Evolutionary conservation across 2,329 filamentous ascomycete genomes (phyloP), one percentile per base, ranked within the genome.

Genomic region (Raffaelea arxii): DNA sequence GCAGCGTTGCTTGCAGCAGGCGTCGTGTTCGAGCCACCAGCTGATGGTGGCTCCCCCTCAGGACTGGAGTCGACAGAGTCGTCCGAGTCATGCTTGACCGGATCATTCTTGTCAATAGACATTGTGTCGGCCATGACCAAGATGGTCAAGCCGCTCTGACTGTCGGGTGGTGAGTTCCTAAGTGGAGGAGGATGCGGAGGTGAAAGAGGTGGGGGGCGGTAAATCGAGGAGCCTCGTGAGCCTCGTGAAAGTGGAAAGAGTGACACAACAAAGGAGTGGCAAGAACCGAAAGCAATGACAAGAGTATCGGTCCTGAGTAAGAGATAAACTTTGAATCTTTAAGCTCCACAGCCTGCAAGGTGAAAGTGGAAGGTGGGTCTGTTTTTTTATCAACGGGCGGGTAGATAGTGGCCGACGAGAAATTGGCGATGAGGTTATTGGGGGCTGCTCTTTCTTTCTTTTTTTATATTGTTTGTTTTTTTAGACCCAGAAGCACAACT

Each of bases 71-170:
- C 74, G 58, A 72, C 65, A 46, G 78, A 82, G 51, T 81, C 79
- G 49, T 80, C 77, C 51, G 74, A 77, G 52, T 78, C 75, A 52
- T 80, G 75, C 62, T 75, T 72, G 56, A 65, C 62, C 47, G 64
- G 65, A 61, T 72, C 74, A 65, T 76, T 75, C 62, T 75, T 72
- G 61, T 82, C 77, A 63, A 82, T 77, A 55, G 78, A 81, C 79
- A 82, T 83, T 56, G 70, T 77, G 65, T 80, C 77, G 66, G 76
- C 75, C 77, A 82, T 82, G 62, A 69, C 71, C 69, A 63, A 59
- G 53, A 48, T 51, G 47, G 47, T 51, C 53, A 55, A 61, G 60
- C 62, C 58, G 58, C 55, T 60, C 61, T 55, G 59, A 65, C 66
- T 65, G 65, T 62, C 60, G 58, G 64, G 63, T 64, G 62, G 63